Evolutionary conservation across 2,329 filamentous ascomycete genomes (phyloP).

Genomic region (Fusarium sp.): DNA sequence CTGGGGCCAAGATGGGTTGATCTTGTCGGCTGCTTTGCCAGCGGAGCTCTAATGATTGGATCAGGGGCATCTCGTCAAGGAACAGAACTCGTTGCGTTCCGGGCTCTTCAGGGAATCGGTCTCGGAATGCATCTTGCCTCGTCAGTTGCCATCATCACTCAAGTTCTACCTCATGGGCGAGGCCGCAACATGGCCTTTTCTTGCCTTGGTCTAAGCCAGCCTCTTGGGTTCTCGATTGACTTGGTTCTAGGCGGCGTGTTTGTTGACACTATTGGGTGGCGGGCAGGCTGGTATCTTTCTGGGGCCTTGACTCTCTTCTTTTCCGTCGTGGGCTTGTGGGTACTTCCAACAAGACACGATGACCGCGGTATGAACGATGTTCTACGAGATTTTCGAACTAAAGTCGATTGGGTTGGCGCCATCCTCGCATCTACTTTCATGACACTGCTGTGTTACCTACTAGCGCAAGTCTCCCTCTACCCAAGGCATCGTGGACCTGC

Average conservation of each 20-base stretch:
- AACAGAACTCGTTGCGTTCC: constrained; percentile 49
- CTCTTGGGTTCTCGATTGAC: constrained; percentile 15
- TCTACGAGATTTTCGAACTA: constrained; percentile 41
- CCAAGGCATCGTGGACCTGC: constrained; percentile 34
- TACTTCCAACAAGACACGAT: constrained; percentile 37
- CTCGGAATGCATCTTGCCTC: constrained; percentile 49
- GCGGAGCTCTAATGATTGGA: constrained; percentile 45
- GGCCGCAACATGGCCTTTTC: constrained; percentile 54
- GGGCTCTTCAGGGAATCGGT: constrained; percentile 52
- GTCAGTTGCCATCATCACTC: constrained; percentile 49
- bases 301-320: not conserved
- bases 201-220: constrained; percentile 57
- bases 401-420: constrained; percentile 67
- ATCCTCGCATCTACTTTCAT: constrained; percentile 52
- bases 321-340: not conserved
- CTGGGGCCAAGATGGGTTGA: constrained; percentile 47
- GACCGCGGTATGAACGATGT: constrained; percentile 39
- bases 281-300: not conserved
- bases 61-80: constrained; percentile 44
- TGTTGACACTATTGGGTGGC: not conserved
- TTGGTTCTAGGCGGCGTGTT: not conserved
- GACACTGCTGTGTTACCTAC: constrained; percentile 58
- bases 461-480: constrained; percentile 59
- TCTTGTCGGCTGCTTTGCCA: constrained; percentile 46
- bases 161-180: constrained; percentile 44